Evolutionary conservation across 208 protist genomes (phyloP).

Genomic region (Entamoeba dispar): DNA sequence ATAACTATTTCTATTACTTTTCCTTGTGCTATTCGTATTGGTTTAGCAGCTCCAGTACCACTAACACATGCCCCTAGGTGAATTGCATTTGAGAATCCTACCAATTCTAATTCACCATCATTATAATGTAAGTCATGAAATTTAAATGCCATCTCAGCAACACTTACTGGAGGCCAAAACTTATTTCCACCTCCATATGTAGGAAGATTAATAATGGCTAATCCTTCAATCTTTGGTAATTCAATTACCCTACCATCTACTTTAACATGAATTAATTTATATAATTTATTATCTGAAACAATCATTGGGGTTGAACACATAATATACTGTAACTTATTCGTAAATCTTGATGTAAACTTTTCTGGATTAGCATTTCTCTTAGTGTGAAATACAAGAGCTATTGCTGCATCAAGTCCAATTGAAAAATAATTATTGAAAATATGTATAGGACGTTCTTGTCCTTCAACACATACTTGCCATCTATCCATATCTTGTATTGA

Average conservation of each 20-base stretch:
- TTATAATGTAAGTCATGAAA: neutral
- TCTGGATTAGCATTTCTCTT: neutral
- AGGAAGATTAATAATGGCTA: neutral
- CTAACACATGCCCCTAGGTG: neutral
- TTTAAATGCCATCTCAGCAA: neutral
- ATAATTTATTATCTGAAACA: neutral
- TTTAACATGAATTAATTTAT: neutral
- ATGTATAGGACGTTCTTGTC: too few species aligned
- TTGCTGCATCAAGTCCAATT: neutral
- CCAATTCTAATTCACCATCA: neutral
- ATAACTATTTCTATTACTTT: neutral
- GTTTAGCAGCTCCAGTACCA: neutral
- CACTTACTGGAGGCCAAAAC: neutral
- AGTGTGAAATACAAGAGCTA: neutral
- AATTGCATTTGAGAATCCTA: neutral
- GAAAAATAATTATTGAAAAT: neutral
- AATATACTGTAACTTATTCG: neutral
- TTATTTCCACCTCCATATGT: neutral
- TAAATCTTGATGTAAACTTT: neutral
- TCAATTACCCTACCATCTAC: neutral
- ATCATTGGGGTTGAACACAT: neutral
- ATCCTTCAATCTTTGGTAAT: neutral
- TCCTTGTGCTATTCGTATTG: neutral
- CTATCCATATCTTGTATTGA: neutral
- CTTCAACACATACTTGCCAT: neutral